Evolutionary conservation across 495 filamentous ascomycete genomes (phyloP).

Genomic region (Trichoderma erinaceum): DNA sequence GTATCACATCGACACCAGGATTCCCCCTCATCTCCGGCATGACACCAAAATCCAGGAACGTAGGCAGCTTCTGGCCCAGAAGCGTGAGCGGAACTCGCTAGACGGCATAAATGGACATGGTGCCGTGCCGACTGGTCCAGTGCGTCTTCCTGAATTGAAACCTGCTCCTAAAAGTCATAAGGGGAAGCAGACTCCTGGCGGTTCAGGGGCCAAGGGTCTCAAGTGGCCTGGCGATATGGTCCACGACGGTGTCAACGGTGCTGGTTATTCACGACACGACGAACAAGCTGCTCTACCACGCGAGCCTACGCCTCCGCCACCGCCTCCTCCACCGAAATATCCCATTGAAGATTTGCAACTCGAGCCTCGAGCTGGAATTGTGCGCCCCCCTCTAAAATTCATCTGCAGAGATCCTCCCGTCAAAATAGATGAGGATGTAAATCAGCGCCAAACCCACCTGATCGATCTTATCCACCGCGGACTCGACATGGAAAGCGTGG

Average conservation of each 20-base stretch:
- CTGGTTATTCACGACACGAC: constrained; percentile 30
- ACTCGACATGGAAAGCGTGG: constrained; percentile 73
- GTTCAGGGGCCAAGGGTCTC: constrained; percentile 29
- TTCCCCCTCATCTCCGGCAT: constrained; percentile 77
- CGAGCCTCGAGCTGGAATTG: constrained; percentile 51
- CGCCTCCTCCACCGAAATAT: constrained; percentile 80
- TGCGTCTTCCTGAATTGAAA: constrained; percentile 66
- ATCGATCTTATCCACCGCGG: constrained; percentile 36
- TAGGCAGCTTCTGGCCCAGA: constrained; percentile 60
- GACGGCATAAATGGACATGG: constrained; percentile 33
- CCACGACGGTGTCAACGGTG: not conserved
- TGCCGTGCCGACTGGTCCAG: constrained; percentile 25
- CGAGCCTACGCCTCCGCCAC: constrained; percentile 50
- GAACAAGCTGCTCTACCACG: constrained; percentile 17
- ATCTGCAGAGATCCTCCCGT: constrained; percentile 55
- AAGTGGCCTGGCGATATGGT: constrained; percentile 26
- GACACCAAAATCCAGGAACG: constrained; percentile 72
- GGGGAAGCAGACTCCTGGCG: constrained; percentile 43
- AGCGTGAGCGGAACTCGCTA: constrained; percentile 52
- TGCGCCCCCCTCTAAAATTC: constrained; percentile 69
- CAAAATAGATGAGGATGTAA: constrained; percentile 27
- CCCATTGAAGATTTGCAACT: constrained; percentile 92
- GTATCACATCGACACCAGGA: constrained; percentile 75
- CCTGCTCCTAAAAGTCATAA: constrained; percentile 75
- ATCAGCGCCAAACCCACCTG: not conserved